Evolutionary conservation across 2,329 filamentous ascomycete species (phyloP).

Genomic region (Colletotrichum cuscutae): DNA sequence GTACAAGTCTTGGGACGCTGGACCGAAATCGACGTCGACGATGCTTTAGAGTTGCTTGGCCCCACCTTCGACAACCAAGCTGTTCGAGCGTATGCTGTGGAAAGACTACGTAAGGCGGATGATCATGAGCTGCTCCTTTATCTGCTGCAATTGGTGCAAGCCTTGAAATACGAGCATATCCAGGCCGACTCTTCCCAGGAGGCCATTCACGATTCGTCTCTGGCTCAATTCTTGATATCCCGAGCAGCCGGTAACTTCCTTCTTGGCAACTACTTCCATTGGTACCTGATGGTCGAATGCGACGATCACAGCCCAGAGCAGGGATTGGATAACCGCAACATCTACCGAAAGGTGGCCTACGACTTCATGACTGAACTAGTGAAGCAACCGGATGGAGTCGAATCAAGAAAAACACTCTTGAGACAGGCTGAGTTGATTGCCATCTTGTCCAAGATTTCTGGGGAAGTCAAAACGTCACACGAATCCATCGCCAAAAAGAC

Average conservation of each 20-base stretch:
- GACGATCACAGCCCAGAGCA: constrained; percentile 85
- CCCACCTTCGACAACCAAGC: constrained; percentile 90
- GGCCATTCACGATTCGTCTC: constrained; percentile 78
- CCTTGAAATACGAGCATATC: constrained; percentile 91
- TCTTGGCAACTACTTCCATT: constrained; percentile 94
- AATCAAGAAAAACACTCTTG: constrained; percentile 79
- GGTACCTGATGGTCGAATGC: constrained; percentile 99
- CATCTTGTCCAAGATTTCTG: constrained; percentile 87
- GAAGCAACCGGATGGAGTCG: constrained; percentile 74
- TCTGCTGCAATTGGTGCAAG: constrained; percentile 92
- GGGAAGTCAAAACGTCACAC: constrained; percentile 84
- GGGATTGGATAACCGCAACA: constrained; percentile 77
- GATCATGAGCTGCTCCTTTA: constrained; percentile 93
- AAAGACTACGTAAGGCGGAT: constrained; percentile 89
- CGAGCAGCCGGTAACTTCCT: constrained; percentile 89
- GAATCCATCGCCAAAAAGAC: constrained; percentile 84
- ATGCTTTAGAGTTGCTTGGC: constrained; percentile 92
- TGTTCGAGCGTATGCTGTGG: constrained; percentile 92
- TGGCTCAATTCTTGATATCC: constrained; percentile 89
- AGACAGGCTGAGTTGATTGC: constrained; percentile 91
- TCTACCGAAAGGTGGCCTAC: constrained; percentile 93
- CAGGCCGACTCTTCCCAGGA: constrained; percentile 67
- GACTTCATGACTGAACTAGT: constrained; percentile 94
- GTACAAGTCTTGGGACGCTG: constrained; percentile 91
- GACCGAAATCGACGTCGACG: constrained; percentile 97